Evolutionary conservation across 305 asterid genomes (phyloP).

Genomic region (Solanum aculeatissimum): DNA sequence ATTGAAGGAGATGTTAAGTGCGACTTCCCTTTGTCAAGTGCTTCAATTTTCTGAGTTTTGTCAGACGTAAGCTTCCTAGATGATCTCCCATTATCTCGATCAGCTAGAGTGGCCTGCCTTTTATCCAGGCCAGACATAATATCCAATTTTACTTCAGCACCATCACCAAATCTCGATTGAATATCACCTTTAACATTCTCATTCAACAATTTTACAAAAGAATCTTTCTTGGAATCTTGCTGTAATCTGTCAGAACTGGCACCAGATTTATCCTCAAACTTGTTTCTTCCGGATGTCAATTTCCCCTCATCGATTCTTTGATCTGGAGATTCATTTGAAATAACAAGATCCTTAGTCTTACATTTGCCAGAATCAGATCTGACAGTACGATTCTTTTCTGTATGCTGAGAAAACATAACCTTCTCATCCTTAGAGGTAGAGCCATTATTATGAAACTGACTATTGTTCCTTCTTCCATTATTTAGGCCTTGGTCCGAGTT

Average conservation of each 20-base stretch:
- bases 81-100: conserved; percentile 40
- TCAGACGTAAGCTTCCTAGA: conserved; percentile 29
- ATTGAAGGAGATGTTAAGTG: conserved; percentile 66
- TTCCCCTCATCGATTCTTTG: conserved; percentile 2
- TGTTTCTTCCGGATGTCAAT: conserved; percentile 18
- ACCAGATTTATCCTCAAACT: conserved; percentile 6
- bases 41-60: conserved; percentile 29
- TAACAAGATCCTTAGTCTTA: neutral
- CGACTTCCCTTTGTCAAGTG: conserved; percentile 41
- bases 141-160: conserved; percentile 18
- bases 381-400: conserved; percentile 12
- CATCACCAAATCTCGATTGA: conserved; percentile 35
- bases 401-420: conserved; percentile 15
- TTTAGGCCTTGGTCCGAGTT: conserved; percentile 6
- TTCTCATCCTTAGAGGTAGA: conserved; percentile 12
- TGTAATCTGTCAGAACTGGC: conserved; percentile 27
- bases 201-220: conserved; percentile 32
- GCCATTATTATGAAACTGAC: conserved; percentile 5
- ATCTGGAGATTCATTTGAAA: conserved; percentile 8
- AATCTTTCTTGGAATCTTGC: conserved; percentile 41
- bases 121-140: conserved; percentile 27
- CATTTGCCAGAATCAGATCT: conserved; percentile 16
- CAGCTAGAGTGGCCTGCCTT: conserved; percentile 29
- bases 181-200: conserved; percentile 38
- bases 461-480: conserved; percentile 8